phyloP scores from a whole-genome alignment of 306 rosid species.

The Vigna hirtella region DNA sequence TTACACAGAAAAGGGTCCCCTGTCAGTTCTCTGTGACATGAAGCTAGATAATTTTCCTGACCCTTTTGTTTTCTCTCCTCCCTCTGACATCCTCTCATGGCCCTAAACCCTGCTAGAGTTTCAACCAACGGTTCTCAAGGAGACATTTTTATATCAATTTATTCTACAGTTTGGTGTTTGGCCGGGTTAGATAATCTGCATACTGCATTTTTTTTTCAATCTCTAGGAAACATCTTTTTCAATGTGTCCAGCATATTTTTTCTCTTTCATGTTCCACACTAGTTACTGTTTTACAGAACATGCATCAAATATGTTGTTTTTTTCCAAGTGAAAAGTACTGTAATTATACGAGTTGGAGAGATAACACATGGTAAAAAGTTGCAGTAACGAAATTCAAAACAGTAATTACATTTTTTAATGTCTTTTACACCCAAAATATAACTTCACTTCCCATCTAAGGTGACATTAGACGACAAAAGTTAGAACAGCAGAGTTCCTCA shows the following conservation, averaged over 20 bases:
- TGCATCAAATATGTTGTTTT: no score
- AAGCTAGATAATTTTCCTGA: conserved; percentile 40
- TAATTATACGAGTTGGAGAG: no score
- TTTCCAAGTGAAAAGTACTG: no score
- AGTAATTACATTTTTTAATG: no score
- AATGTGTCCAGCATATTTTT: background rate
- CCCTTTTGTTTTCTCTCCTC: conserved; percentile 22
- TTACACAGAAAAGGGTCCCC: conserved; percentile 42
- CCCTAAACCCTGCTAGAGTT: background rate
- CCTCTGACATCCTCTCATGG: conserved; percentile 44
- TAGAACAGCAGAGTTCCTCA: conserved; percentile 44
- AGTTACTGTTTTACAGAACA: no score
- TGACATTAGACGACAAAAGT: conserved; percentile 74
- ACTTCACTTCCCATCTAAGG: conserved; percentile 37
- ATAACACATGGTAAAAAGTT: no score
- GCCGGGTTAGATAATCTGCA: background rate
- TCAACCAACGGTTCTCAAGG: conserved; percentile 32
- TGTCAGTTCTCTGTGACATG: conserved; percentile 38
- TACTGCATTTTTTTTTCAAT: background rate
- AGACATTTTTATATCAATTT: background rate
- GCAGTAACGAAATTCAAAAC: no score
- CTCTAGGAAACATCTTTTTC: conserved; percentile 12
- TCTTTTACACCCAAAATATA: no score
- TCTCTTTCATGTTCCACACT: no score
- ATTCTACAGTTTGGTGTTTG: conserved; percentile 1